These are phyloP conservation scores for Leishmania lainsoni DNA, from an alignment of 208 protist genomes.

Conservation along the genomic window DNA sequence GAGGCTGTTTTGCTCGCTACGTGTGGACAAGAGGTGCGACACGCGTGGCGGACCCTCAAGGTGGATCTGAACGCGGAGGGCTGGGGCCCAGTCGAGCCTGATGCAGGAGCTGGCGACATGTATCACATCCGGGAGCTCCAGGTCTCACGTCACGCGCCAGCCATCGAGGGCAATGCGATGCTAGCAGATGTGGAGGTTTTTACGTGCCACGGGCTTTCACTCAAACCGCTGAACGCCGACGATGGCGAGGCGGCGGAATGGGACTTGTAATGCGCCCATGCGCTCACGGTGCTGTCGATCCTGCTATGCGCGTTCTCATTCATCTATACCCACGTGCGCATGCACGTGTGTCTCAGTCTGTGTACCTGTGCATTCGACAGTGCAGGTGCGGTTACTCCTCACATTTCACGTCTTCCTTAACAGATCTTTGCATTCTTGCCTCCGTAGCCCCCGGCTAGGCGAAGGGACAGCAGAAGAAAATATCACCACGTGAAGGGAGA, in stretches of 20 bases:
- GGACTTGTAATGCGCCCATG: background rate
- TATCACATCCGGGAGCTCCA: constrained; percentile 28
- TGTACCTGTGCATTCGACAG: background rate
- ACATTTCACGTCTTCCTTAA: background rate
- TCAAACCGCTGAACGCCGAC: constrained; percentile 21
- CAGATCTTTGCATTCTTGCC: background rate
- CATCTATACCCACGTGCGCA: background rate
- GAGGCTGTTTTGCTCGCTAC: constrained; percentile 12
- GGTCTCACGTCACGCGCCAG: background rate
- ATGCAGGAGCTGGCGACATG: constrained; percentile 31
- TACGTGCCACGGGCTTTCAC: constrained; percentile 4
- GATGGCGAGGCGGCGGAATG: constrained; percentile 1
- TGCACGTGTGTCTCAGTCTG: background rate
- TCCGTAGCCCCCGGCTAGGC: background rate
- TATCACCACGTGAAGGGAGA: background rate
- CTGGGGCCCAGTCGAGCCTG: constrained; percentile 50
- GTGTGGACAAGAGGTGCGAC: constrained; percentile 30
- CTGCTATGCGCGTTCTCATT: background rate
- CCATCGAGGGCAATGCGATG: background rate
- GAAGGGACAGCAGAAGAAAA: background rate
- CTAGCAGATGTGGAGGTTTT: constrained; percentile 8
- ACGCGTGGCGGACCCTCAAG: constrained; percentile 39
- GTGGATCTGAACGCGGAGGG: constrained; percentile 52
- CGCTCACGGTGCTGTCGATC: background rate
- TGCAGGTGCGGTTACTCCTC: background rate